phyloP scores from a whole-genome alignment of 2,329 filamentous ascomycete genomes.

The Clonostachys chloroleuca region DNA sequence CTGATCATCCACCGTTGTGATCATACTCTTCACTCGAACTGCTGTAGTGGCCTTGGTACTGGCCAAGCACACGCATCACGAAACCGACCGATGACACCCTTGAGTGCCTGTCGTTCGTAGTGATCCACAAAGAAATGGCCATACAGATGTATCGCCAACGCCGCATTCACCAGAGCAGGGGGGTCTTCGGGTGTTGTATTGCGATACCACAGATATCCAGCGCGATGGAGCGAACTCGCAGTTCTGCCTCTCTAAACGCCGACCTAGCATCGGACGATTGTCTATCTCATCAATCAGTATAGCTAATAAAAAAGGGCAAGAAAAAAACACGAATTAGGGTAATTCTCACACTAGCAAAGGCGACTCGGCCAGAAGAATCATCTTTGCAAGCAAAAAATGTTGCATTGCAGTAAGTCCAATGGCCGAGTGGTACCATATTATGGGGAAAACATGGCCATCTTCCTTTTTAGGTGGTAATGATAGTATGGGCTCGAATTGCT shows the following conservation, averaged over 20 bases:
- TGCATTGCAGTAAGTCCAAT: slow-evolving; percentile 33
- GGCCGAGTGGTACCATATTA: slow-evolving; percentile 29
- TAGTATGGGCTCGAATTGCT: slow-evolving; percentile 24
- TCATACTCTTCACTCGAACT: too few species aligned
- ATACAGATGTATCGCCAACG: slow-evolving; percentile 33
- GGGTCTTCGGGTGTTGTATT: slow-evolving; percentile 27
- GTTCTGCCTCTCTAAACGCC: slow-evolving; percentile 12
- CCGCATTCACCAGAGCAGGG: slow-evolving; percentile 29
- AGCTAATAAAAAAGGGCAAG: too few species aligned
- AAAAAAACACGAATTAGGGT: too few species aligned
- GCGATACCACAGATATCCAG: slow-evolving; percentile 33
- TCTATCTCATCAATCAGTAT: too few species aligned
- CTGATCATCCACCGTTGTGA: too few species aligned
- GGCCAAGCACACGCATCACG: slow-evolving; percentile 34
- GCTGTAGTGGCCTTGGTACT: too few species aligned
- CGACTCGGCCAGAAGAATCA: slow-evolving; percentile 28
- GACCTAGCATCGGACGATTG: too few species aligned
- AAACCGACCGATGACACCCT: slow-evolving; percentile 38
- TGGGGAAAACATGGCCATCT: slow-evolving; percentile 31
- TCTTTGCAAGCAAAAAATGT: slow-evolving; percentile 29
- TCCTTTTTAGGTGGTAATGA: slow-evolving; percentile 24
- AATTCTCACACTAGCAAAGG: too few species aligned
- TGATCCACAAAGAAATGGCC: slow-evolving; percentile 33
- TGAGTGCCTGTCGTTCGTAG: slow-evolving; percentile 27
- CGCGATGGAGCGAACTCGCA: slow-evolving; percentile 27